Evolutionary conservation across 2,329 filamentous ascomycete species (phyloP), one percentile per base, ranked within the genome.

Genomic region (Nakataea oryzae): DNA sequence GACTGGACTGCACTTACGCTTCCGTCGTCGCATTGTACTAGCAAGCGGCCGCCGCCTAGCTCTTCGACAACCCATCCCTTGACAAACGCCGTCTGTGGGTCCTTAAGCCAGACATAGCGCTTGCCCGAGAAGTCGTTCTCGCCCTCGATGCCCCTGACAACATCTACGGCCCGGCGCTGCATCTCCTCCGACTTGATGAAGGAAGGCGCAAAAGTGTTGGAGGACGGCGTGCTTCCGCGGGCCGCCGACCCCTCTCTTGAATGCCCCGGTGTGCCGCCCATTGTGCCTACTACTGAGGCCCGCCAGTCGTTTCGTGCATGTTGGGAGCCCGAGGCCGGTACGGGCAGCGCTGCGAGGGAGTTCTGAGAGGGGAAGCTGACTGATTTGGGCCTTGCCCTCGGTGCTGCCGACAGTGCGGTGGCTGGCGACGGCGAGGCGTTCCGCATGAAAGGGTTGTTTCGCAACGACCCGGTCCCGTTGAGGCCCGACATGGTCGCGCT

Each of bases 61-160:
- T 97, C 93, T 70, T 96, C 89, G 27, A 97, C 83, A 14, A 99
- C 86, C 85, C 92, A 93, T 4, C 93, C 96, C 68, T 92, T 91
- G 61, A 97, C 86, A 73, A 99, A 99, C 1, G 95, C 95, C 62
- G 83, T 82, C 70, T 93, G 84, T 1, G 90, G 81, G 75, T 99
- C 93, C 74, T 89, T 90, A 71, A 99, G 80, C 96, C 95, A 99
- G 66, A 99, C 93, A 79, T 97, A 99, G 78, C 95, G 86, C 78
- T 96, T 97, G 63, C 95, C 96, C 0, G 95, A 99, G 74, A 99
- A 97, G 80, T 99, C 95, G 73, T 97, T 97, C 72, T 97, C 93
- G 65, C 95, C 95, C 75, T 99, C 96, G 64, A 97, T 92, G 24
- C 91, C 89, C 59, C 80, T 80, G 21, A 88, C 82, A 13, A 78